Conservation (phyloP, 306 rosid genomes). For the Boehmeria nivea region DNA sequence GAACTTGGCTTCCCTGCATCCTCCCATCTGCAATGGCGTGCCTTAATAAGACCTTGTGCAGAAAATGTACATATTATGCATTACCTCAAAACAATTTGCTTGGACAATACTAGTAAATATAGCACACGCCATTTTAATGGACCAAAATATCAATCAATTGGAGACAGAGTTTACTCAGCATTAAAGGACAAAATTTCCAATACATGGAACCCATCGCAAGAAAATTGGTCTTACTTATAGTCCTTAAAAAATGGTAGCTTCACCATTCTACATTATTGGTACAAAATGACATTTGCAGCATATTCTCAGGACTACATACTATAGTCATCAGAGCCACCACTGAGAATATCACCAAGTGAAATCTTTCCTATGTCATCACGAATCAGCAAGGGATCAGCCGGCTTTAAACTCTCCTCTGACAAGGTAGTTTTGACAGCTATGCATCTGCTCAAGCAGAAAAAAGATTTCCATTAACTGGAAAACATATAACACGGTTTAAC, state of each 20-base stretch:
- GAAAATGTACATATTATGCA: constrained; percentile 19
- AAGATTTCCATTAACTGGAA: constrained; percentile 6
- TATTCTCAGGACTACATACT: constrained; percentile 81
- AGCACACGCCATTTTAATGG: constrained; percentile 28
- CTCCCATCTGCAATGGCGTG: constrained; percentile 79
- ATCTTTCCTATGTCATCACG: constrained; percentile 77
- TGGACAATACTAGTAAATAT: constrained; percentile 18
- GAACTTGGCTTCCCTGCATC: constrained; percentile 51
- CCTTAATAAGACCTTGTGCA: constrained; percentile 47
- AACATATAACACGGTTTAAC: background rate
- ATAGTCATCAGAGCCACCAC: constrained; percentile 73
- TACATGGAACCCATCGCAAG: constrained; percentile 33
- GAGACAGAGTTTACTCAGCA: constrained; percentile 23
- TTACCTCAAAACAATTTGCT: constrained; percentile 26
- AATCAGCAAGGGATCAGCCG: constrained; percentile 69
- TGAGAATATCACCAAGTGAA: constrained; percentile 83
- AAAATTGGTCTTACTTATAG: constrained; percentile 19
- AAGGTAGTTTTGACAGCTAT: constrained; percentile 88
- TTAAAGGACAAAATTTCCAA: constrained; percentile 22
- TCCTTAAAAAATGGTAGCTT: constrained; percentile 37
- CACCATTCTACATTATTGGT: constrained; percentile 46
- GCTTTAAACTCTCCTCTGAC: constrained; percentile 58
- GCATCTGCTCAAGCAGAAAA: constrained; percentile 55
- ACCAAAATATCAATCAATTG: background rate
- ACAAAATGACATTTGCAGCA: constrained; percentile 48